These are phyloP conservation scores for Glycine tomentella DNA, from an alignment of 306 rosid species.

Conservation along the genomic window DNA sequence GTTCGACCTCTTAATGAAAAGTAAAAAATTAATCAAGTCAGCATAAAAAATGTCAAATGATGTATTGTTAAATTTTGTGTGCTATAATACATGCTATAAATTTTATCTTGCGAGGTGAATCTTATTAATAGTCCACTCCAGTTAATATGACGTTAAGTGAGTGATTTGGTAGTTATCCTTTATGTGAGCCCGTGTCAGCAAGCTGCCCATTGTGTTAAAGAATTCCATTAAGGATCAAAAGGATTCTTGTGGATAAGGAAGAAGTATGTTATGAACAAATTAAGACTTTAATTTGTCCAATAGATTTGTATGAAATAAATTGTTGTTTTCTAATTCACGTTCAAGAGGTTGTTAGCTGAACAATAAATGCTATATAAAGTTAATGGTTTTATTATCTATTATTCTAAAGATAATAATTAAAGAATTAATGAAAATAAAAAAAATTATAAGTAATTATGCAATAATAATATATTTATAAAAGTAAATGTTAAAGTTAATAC, in stretches of 20 bases:
- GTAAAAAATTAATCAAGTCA: background rate
- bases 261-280: background rate
- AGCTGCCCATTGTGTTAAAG: slow-evolving; percentile 7
- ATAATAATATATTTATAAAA: background rate
- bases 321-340: background rate
- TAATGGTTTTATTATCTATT: background rate
- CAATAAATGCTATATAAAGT: background rate
- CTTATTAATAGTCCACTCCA: background rate
- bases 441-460: background rate
- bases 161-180: slow-evolving; percentile 48
- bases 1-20: background rate
- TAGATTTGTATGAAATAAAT: background rate
- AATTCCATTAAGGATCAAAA: slow-evolving; percentile 12
- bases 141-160: slow-evolving; percentile 11
- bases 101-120: background rate
- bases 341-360: background rate
- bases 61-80: background rate
- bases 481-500: background rate
- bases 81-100: background rate
- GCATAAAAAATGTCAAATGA: background rate
- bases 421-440: background rate
- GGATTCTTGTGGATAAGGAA: slow-evolving; percentile 32
- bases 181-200: slow-evolving; percentile 15
- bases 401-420: background rate
- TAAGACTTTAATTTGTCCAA: background rate